phyloP scores from a whole-genome alignment of 495 filamentous ascomycete species.

The Staphylotrichum tortipilum region DNA sequence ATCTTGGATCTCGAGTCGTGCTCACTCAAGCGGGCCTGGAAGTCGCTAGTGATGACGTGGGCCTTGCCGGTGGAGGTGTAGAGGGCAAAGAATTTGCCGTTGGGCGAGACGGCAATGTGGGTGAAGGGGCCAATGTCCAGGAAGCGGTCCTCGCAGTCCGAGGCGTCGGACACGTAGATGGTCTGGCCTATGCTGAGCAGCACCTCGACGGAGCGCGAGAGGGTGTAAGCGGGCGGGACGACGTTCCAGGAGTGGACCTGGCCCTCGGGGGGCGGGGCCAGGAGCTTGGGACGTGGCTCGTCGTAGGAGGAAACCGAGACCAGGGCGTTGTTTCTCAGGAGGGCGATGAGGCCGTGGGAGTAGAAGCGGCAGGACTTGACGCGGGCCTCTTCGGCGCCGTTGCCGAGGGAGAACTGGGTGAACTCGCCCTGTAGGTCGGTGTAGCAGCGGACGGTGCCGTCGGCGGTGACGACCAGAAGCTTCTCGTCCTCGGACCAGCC shows the following conservation, averaged over 20 bases:
- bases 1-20: slow-evolving; percentile 81
- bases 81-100: slow-evolving; percentile 77
- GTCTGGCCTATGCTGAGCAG: slow-evolving; percentile 79
- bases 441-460: slow-evolving; percentile 87
- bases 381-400: slow-evolving; percentile 79
- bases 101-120: slow-evolving; percentile 81
- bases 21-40: slow-evolving; percentile 83
- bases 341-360: slow-evolving; percentile 82
- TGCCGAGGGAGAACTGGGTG: slow-evolving; percentile 87
- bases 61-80: slow-evolving; percentile 80
- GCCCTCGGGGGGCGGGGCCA: slow-evolving; percentile 69
- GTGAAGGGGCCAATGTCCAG: slow-evolving; percentile 88
- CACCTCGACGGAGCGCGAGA: slow-evolving; percentile 93
- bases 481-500: slow-evolving; percentile 98
- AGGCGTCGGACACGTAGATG: slow-evolving; percentile 75
- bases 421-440: slow-evolving; percentile 90
- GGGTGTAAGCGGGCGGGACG: slow-evolving; percentile 78
- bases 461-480: slow-evolving; percentile 76
- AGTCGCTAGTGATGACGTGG: slow-evolving; percentile 91
- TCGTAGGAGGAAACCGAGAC: slow-evolving; percentile 81
- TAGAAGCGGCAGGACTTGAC: slow-evolving; percentile 83
- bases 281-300: slow-evolving; percentile 77
- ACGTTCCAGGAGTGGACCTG: slow-evolving; percentile 82
- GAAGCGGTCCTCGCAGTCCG: slow-evolving; percentile 81
- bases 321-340: slow-evolving; percentile 80